phyloP scores from a whole-genome alignment of 345 rosid species.

The Eutrema japonicum region DNA sequence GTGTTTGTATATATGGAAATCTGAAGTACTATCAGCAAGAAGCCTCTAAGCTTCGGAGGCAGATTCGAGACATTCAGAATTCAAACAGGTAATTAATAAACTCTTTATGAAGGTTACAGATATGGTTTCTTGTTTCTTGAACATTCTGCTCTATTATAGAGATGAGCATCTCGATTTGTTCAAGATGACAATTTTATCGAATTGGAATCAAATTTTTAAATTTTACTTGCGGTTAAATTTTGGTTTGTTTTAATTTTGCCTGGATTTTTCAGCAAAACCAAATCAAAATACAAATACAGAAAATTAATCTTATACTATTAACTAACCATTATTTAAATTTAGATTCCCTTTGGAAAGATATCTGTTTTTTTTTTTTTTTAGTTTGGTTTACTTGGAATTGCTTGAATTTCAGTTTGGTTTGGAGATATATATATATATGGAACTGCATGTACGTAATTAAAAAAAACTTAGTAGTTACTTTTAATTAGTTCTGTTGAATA shows the following conservation, averaged over 20 bases:
- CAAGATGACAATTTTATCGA: neutral
- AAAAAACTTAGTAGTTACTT: neutral
- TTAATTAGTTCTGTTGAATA: neutral
- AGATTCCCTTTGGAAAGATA: too few relatives aligned
- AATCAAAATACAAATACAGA: too few relatives aligned
- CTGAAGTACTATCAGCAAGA: conserved; percentile 89
- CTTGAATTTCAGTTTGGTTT: neutral
- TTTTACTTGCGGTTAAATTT: too few relatives aligned
- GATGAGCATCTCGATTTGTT: neutral
- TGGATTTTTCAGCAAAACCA: too few relatives aligned
- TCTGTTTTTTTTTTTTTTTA: too few relatives aligned
- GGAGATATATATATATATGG: too few relatives aligned
- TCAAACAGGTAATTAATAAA: conserved; percentile 57
- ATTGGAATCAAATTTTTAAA: neutral
- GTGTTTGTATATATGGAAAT: conserved; percentile 25
- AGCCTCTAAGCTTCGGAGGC: conserved; percentile 80
- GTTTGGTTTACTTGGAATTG: neutral
- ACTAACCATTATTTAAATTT: too few relatives aligned
- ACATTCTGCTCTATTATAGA: neutral
- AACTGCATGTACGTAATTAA: too few relatives aligned
- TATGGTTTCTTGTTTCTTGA: conserved; percentile 16
- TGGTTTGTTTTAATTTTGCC: too few relatives aligned
- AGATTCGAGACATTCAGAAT: conserved; percentile 77
- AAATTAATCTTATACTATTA: too few relatives aligned
- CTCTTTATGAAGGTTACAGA: neutral